Base-by-base conservation (phyloP, 2,329 filamentous ascomycete species). In the Trichoderma arundinaceum region DNA sequence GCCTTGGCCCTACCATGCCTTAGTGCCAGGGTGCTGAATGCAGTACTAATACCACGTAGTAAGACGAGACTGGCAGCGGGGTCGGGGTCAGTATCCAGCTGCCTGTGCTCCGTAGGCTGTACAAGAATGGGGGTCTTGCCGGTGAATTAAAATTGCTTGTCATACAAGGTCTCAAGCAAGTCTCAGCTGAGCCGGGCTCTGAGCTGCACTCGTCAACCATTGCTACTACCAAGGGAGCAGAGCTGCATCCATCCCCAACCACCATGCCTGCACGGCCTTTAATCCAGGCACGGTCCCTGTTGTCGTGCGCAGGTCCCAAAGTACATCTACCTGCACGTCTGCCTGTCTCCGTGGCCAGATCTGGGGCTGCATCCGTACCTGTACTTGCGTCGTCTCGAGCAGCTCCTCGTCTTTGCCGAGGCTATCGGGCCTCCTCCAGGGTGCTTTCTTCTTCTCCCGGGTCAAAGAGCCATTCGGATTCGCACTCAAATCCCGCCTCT, bases 191-290 rank as follows among this genome's bases (percentile, higher is more conserved):
- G 22, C 22, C 22, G 22, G 22, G 22, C 22, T 28, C 22, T 28
- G 22, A 28, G 22, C 22, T 28, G 22, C 22, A 28, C 22, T 28
- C 22, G 22, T 28, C 22, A 28, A 28, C 22, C 22, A 28, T 28
- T 28, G 22, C 22, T 28, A 28, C 22, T 28, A 28, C 22, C 4
- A 28, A 38, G 51, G 33, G n/a, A 12, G 17, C 17, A 54, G 17
- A 35, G 54, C 28, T 39, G 32, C 41, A 46, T 35, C 28, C 28
- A 9, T 15, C 51, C 35, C 22, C 35, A 38, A 38, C 35, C 35
- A 38, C 35, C 35, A 63, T 64, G 61, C 61, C 52, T 41, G 52
- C 52, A 13, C 48, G 39, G 41, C 56, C 54, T 53, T 19, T 60
- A 17, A 46, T 58, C 12, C 54, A 54, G 56, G 54, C 63, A 44